phyloP scores from a whole-genome alignment of 1,139 yeast species.

The Candida glucosophila region DNA sequence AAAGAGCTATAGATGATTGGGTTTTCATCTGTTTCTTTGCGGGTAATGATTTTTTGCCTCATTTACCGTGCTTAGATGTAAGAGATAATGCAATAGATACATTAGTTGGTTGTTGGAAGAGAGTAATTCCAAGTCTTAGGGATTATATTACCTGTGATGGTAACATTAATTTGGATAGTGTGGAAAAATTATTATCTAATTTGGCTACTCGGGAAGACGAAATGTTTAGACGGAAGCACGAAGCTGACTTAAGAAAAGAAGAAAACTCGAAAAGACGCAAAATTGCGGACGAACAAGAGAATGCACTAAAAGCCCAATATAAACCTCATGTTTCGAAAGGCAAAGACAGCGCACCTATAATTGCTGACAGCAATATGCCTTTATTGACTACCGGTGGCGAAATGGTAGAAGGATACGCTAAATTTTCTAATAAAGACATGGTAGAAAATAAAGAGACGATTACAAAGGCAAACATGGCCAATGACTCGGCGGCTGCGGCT shows the following conservation, averaged over 20 bases:
- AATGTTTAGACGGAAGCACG: constrained; percentile 66
- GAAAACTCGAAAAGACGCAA: constrained; percentile 57
- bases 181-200: constrained; percentile 57
- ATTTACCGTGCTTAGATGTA: constrained; percentile 88
- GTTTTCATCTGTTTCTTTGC: constrained; percentile 97
- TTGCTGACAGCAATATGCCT: constrained; percentile 69
- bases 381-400: constrained; percentile 66
- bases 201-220: constrained; percentile 70
- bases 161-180: constrained; percentile 61
- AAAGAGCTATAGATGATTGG: constrained; percentile 98
- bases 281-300: constrained; percentile 33
- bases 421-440: constrained; percentile 63
- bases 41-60: constrained; percentile 98
- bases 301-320: constrained; percentile 24
- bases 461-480: constrained; percentile 71
- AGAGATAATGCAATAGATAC: constrained; percentile 89
- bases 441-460: constrained; percentile 59
- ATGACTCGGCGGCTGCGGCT: constrained; percentile 61
- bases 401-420: constrained; percentile 52
- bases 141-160: constrained; percentile 92
- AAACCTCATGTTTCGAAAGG: constrained; percentile 44
- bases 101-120: constrained; percentile 77
- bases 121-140: constrained; percentile 52
- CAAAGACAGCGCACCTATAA: constrained; percentile 68
- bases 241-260: constrained; percentile 57